A percentile compares a stretch with the other conserved stretches of the same genome.
These are phyloP conservation scores for Chytriomyces sp. DNA, from an alignment of 192 early-diverging fungal species.

Conservation along the genomic window DNA sequence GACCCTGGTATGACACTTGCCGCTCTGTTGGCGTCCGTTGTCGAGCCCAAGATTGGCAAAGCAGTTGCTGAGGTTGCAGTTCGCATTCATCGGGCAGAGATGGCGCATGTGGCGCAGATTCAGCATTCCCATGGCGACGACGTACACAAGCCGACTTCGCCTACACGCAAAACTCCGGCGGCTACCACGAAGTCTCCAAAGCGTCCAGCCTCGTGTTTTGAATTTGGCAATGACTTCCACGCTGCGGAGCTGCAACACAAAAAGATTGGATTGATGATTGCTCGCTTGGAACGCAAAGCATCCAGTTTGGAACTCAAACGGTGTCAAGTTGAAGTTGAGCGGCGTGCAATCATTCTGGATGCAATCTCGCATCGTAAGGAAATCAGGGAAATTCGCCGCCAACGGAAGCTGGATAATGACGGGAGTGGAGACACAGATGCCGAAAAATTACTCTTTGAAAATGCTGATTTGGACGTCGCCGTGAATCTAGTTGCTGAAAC, in stretches of 20 bases:
- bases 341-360: constrained; percentile 6
- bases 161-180: background rate
- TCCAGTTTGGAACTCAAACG: constrained; percentile 81
- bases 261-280: constrained; percentile 88
- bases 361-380: constrained; percentile 3
- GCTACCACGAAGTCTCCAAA: constrained; percentile 63
- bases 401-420: too few relatives aligned
- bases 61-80: constrained; percentile 87
- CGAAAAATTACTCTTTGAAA: too few relatives aligned
- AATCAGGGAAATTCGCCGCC: constrained; percentile 1
- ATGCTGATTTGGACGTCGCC: too few relatives aligned
- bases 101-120: background rate
- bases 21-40: constrained; percentile 84
- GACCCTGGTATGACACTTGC: constrained; percentile 92
- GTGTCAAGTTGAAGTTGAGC: constrained; percentile 18
- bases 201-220: constrained; percentile 71
- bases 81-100: background rate
- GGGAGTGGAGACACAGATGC: too few relatives aligned
- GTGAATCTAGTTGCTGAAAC: too few relatives aligned
- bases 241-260: constrained; percentile 73
- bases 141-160: background rate
- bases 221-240: constrained; percentile 26
- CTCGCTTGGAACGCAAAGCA: constrained; percentile 87
- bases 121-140: background rate
- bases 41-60: constrained; percentile 82